A percentile compares a stretch with the other conserved stretches of the same genome.
These are phyloP conservation scores for Mortierella sp. DNA, from an alignment of 371 early-diverging fungal genomes.

Conservation along the genomic window DNA sequence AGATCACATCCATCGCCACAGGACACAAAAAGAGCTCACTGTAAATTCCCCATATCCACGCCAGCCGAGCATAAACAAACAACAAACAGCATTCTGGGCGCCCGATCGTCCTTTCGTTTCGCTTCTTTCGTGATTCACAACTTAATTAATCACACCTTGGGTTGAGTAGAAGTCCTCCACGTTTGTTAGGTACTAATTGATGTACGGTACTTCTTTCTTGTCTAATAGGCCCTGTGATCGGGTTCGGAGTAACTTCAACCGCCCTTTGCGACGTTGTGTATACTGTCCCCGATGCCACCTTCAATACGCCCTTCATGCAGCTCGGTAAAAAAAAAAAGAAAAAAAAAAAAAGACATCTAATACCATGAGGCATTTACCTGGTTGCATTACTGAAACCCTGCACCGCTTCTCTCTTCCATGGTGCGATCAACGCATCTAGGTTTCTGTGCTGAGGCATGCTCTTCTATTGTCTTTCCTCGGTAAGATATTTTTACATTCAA, in stretches of 20 bases:
- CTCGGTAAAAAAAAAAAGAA: conserved; percentile 56
- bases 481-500: conserved; percentile 22
- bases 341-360: too few species aligned
- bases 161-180: too few species aligned
- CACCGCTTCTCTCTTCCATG: too few species aligned
- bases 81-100: background rate
- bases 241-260: conserved; percentile 75
- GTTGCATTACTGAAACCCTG: too few species aligned
- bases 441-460: conserved; percentile 79
- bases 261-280: conserved; percentile 80
- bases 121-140: too few species aligned
- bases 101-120: too few species aligned
- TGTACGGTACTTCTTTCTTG: too few species aligned
- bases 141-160: too few species aligned
- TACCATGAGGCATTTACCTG: too few species aligned
- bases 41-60: background rate
- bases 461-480: conserved; percentile 70
- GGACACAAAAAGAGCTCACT: background rate
- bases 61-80: conserved; percentile 1
- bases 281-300: conserved; percentile 70
- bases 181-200: background rate
- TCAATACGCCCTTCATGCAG: conserved; percentile 78
- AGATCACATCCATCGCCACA: background rate
- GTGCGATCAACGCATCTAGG: too few species aligned
- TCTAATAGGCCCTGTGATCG: conserved; percentile 72